phyloP scores from a whole-genome alignment of 805 yeast species.

The Candida stauntonica region DNA sequence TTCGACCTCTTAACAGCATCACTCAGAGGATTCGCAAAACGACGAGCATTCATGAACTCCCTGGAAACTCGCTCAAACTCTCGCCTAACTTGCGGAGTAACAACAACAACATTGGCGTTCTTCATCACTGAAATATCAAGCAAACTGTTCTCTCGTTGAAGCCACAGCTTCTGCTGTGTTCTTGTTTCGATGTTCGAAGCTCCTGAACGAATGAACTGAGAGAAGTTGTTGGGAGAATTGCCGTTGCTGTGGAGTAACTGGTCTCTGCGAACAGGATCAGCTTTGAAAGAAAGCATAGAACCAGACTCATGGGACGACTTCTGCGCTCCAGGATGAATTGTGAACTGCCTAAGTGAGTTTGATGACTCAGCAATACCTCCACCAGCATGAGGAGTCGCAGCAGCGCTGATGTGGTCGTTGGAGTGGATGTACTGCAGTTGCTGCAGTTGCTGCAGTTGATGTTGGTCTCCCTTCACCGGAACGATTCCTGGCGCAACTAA shows the following conservation, averaged over 20 bases:
- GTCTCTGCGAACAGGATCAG: slow-evolving; percentile 14
- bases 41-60: slow-evolving; percentile 64
- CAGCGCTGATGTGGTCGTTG: slow-evolving; percentile 25
- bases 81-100: slow-evolving; percentile 53
- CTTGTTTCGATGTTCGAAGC: slow-evolving; percentile 50
- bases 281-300: slow-evolving; percentile 22
- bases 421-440: slow-evolving; percentile 26
- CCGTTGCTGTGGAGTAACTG: too few relatives aligned
- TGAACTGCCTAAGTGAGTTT: slow-evolving; percentile 26
- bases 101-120: slow-evolving; percentile 6
- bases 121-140: slow-evolving; percentile 42
- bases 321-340: slow-evolving; percentile 11
- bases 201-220: slow-evolving; percentile 36
- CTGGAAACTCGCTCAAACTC: slow-evolving; percentile 75
- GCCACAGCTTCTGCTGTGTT: slow-evolving; percentile 82
- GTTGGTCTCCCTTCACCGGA: slow-evolving; percentile 6
- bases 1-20: slow-evolving; percentile 55
- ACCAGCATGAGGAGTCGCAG: too few relatives aligned
- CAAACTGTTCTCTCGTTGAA: slow-evolving; percentile 71
- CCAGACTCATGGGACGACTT: slow-evolving; percentile 23
- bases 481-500: slow-evolving; percentile 16
- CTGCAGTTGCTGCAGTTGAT: slow-evolving; percentile 1
- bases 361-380: slow-evolving; percentile 14
- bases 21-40: slow-evolving; percentile 66
- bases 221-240: slow-evolving; percentile 31